Conservation (phyloP, 495 filamentous ascomycete species). For the Hyphodiscus hymeniophilus region DNA sequence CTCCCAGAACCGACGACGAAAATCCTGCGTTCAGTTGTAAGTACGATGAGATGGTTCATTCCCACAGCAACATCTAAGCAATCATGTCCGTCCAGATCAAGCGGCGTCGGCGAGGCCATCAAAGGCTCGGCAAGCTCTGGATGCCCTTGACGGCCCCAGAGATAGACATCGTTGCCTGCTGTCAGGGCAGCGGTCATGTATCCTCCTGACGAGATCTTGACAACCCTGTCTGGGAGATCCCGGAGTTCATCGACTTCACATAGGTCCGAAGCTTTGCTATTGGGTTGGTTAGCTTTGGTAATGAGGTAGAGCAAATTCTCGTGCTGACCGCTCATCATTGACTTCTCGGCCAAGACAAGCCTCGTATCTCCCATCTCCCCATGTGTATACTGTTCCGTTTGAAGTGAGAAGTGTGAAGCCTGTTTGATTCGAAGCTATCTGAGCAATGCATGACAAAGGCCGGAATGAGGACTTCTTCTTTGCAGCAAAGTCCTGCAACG, state of each 20-base stretch:
- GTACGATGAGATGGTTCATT: constrained; percentile 44
- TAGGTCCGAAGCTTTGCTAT: constrained; percentile 35
- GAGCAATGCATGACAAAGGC: constrained; percentile 13
- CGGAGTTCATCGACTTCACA: constrained; percentile 36
- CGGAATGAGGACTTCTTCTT: constrained; percentile 18
- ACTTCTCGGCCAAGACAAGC: constrained; percentile 38
- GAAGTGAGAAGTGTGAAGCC: constrained; percentile 43
- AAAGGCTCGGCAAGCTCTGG: constrained; percentile 22
- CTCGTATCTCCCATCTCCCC: constrained; percentile 50
- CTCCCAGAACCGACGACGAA: constrained; percentile 46
- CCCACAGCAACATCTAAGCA: constrained; percentile 53
- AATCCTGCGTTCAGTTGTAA: constrained; percentile 39
- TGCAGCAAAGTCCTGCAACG: constrained; percentile 12
- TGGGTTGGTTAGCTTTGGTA: constrained; percentile 3
- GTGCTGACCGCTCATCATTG: constrained; percentile 24
- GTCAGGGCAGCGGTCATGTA: constrained; percentile 51
- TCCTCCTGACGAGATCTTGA: constrained; percentile 45
- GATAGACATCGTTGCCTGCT: constrained; percentile 48
- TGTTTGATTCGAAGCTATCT: constrained; percentile 42
- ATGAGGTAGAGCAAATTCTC: constrained; percentile 2
- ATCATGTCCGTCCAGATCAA: constrained; percentile 33
- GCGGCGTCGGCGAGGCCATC: constrained; percentile 26
- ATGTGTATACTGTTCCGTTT: constrained; percentile 45
- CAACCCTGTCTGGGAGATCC: constrained; percentile 41
- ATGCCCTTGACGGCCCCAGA: constrained; percentile 45